Evolutionary conservation across 1,284 basidiomycete genomes (phyloP).

Genomic region (Cutaneotrichosporon dermatis): DNA sequence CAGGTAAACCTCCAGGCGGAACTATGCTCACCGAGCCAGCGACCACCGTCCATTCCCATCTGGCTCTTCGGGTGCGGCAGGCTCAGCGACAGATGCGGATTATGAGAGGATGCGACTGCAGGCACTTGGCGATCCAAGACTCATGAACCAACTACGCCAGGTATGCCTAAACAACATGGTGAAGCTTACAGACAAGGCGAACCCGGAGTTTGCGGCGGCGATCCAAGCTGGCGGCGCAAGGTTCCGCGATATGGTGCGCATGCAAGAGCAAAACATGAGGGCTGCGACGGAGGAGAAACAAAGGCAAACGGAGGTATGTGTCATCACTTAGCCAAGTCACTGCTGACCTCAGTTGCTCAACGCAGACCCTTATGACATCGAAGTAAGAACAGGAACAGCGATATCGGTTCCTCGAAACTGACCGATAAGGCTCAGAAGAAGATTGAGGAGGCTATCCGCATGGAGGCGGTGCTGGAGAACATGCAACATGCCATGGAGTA

Average conservation of each 20-base stretch:
- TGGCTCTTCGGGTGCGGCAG: neutral
- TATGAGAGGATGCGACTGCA: constrained; percentile 86
- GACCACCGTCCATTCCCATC: constrained; percentile 62
- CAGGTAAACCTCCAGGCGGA: constrained; percentile 39
- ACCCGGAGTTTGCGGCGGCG: constrained; percentile 74
- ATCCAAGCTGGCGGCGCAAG: constrained; percentile 62
- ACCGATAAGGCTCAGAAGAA: constrained; percentile 61
- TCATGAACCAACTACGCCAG: constrained; percentile 70
- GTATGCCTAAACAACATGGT: constrained; percentile 49
- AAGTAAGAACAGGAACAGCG: constrained; percentile 49
- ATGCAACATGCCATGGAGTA: constrained; percentile 87
- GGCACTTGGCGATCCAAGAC: constrained; percentile 70
- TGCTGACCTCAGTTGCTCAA: constrained; percentile 54
- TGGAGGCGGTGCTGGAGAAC: constrained; percentile 86
- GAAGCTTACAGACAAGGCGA: constrained; percentile 52
- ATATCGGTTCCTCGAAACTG: neutral
- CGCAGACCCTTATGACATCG: constrained; percentile 82
- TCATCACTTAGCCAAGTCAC: constrained; percentile 47
- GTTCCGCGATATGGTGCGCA: constrained; percentile 68
- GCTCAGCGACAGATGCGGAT: constrained; percentile 60
- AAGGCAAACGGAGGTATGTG: constrained; percentile 58
- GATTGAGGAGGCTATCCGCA: constrained; percentile 90
- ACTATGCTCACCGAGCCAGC: neutral
- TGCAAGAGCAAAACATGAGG: constrained; percentile 59
- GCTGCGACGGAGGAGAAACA: constrained; percentile 57